A percentile compares a stretch with the other conserved stretches of the same genome.
Evolutionary conservation across 768 basidiomycete genomes (phyloP).

Genomic region (Naematelia aurantialba): DNA sequence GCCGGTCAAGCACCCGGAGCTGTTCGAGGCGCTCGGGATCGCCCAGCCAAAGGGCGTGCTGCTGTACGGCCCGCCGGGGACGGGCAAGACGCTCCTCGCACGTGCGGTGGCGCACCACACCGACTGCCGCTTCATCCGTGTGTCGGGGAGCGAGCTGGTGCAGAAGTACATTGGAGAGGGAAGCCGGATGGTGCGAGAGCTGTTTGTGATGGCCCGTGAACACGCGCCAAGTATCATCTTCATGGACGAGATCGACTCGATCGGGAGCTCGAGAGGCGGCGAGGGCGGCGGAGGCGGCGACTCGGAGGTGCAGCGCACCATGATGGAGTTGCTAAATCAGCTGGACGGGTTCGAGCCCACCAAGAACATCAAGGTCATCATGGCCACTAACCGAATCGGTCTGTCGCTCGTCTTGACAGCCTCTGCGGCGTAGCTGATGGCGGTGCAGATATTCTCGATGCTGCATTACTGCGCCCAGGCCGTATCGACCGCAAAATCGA

Average conservation of each 20-base stretch:
- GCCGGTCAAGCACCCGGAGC: slow-evolving; percentile 94
- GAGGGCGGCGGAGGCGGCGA: slow-evolving; percentile 68
- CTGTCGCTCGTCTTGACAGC: neutral
- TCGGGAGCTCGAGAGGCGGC: slow-evolving; percentile 87
- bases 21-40: slow-evolving; percentile 93
- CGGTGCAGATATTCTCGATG: slow-evolving; percentile 75
- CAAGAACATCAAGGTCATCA: slow-evolving; percentile 83
- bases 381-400: slow-evolving; percentile 97
- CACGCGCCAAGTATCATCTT: slow-evolving; percentile 98
- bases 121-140: slow-evolving; percentile 95
- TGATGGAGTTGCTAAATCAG: slow-evolving; percentile 85
- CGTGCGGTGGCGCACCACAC: slow-evolving; percentile 96
- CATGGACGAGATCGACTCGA: slow-evolving; percentile 99
- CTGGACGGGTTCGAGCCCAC: slow-evolving; percentile 81
- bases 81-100: slow-evolving; percentile 91
- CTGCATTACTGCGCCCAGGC: slow-evolving; percentile 85
- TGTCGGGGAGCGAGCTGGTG: slow-evolving; percentile 87
- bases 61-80: slow-evolving; percentile 92
- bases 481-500: slow-evolving; percentile 98
- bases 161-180: slow-evolving; percentile 99
- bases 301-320: slow-evolving; percentile 83
- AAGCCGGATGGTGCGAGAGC: slow-evolving; percentile 89
- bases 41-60: slow-evolving; percentile 96
- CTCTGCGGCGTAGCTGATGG: neutral
- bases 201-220: slow-evolving; percentile 97